A percentile compares a stretch with the other conserved stretches of the same genome.
Evolutionary conservation across 2,329 filamentous ascomycete species (phyloP).

Genomic region (Apiospora malaysiana): DNA sequence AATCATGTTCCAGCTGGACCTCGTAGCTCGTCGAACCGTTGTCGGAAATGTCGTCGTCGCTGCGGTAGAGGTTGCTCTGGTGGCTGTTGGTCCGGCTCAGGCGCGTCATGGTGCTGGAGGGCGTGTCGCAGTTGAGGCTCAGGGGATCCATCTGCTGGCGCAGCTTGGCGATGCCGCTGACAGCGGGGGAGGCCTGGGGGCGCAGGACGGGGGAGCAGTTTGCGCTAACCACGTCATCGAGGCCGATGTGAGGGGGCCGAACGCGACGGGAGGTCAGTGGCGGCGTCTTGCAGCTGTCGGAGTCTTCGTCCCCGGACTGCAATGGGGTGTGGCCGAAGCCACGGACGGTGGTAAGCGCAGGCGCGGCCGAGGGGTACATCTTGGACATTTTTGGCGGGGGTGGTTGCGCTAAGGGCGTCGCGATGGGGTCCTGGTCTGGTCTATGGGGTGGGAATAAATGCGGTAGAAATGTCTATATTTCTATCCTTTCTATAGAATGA

Average conservation of each 20-base stretch:
- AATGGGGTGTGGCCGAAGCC: constrained; percentile 61
- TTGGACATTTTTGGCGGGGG: constrained; percentile 22
- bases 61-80: constrained; percentile 61
- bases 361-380: constrained; percentile 55
- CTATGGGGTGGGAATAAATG: not conserved
- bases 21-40: constrained; percentile 78
- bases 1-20: constrained; percentile 83
- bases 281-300: constrained; percentile 52
- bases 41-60: constrained; percentile 73
- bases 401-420: constrained; percentile 19
- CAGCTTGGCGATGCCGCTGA: constrained; percentile 81
- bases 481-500: not conserved
- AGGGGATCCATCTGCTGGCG: constrained; percentile 82
- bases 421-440: not conserved
- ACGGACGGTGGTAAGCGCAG: constrained; percentile 61
- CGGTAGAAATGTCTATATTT: constrained; percentile 14
- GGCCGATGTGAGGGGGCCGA: constrained; percentile 45
- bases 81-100: constrained; percentile 60
- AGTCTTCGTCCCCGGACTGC: constrained; percentile 64
- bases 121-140: constrained; percentile 64
- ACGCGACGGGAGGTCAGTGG: constrained; percentile 46
- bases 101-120: constrained; percentile 54
- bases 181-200: constrained; percentile 55
- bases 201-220: constrained; percentile 68
- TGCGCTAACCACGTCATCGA: constrained; percentile 63